Evolutionary conservation across 1,284 basidiomycete genomes (phyloP).

Genomic region (Puccinia triticina): DNA sequence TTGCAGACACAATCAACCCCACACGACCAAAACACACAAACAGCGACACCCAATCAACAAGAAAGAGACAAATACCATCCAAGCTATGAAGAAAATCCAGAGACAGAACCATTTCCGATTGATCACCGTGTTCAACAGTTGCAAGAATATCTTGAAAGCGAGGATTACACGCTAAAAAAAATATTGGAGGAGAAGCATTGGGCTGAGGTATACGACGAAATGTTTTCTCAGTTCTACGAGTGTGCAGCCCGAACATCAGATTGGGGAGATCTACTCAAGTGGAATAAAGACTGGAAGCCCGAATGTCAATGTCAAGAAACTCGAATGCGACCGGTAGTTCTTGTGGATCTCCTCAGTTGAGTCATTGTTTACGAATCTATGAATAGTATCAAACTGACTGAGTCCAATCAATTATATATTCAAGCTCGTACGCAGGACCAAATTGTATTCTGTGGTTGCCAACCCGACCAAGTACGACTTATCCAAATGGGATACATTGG

Average conservation of each 20-base stretch:
- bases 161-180: background rate
- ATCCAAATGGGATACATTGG: slow-evolving; percentile 27
- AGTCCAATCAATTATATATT: too few relatives aligned
- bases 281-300: slow-evolving; percentile 13
- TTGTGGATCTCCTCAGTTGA: slow-evolving; percentile 23
- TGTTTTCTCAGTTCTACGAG: slow-evolving; percentile 13
- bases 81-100: too few relatives aligned
- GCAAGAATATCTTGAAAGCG: background rate
- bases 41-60: too few relatives aligned
- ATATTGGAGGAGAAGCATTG: slow-evolving; percentile 3
- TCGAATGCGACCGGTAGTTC: background rate
- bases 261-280: slow-evolving; percentile 12
- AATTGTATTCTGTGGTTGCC: slow-evolving; percentile 2
- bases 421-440: background rate
- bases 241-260: background rate
- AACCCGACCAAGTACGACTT: slow-evolving; percentile 1
- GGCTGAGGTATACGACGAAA: background rate
- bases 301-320: background rate
- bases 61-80: too few relatives aligned
- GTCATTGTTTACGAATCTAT: too few relatives aligned
- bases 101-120: too few relatives aligned
- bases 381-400: too few relatives aligned
- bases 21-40: too few relatives aligned
- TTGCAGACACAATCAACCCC: too few relatives aligned
- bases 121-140: too few relatives aligned